phyloP scores from a whole-genome alignment of 495 filamentous ascomycete genomes.

The Daldinia concentrica region DNA sequence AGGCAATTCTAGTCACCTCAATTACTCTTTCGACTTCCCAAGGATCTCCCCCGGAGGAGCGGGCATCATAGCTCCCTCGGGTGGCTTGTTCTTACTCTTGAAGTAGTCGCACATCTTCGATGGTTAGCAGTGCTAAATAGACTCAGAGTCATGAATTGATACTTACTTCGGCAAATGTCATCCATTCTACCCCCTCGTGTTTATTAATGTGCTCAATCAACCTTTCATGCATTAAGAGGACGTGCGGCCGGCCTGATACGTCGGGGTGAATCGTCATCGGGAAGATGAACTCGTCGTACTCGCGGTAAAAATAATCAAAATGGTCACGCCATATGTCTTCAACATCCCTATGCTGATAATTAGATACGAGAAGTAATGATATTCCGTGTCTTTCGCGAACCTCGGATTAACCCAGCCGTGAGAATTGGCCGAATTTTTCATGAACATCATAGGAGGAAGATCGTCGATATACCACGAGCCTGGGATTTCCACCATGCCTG shows the following conservation, averaged over 20 bases:
- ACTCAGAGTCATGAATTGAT: not conserved
- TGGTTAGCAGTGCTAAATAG: slow-evolving; percentile 5
- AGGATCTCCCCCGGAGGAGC: slow-evolving; percentile 66
- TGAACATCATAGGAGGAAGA: slow-evolving; percentile 67
- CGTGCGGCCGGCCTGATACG: slow-evolving; percentile 66
- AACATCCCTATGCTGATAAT: slow-evolving; percentile 49
- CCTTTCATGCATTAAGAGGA: slow-evolving; percentile 65
- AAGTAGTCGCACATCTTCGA: slow-evolving; percentile 64
- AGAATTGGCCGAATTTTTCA: slow-evolving; percentile 60
- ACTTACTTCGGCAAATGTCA: slow-evolving; percentile 68
- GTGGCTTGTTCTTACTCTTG: slow-evolving; percentile 71
- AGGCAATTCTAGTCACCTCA: not conserved
- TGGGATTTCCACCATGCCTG: slow-evolving; percentile 65
- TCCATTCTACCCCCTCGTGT: slow-evolving; percentile 79
- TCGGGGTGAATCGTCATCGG: slow-evolving; percentile 70
- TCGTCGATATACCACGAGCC: slow-evolving; percentile 67
- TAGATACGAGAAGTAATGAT: not conserved
- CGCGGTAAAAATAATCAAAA: slow-evolving; percentile 69
- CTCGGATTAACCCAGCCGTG: slow-evolving; percentile 67
- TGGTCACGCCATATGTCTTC: slow-evolving; percentile 67
- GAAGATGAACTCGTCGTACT: slow-evolving; percentile 70
- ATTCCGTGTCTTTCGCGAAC: slow-evolving; percentile 1
- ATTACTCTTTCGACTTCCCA: slow-evolving; percentile 50
- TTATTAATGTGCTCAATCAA: slow-evolving; percentile 75
- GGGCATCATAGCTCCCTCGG: slow-evolving; percentile 73